Percentiles rank a stretch among this genome's conserved stretches.
These are phyloP conservation scores for Panus rudis DNA, from an alignment of 768 basidiomycete genomes.

Conservation along the genomic window DNA sequence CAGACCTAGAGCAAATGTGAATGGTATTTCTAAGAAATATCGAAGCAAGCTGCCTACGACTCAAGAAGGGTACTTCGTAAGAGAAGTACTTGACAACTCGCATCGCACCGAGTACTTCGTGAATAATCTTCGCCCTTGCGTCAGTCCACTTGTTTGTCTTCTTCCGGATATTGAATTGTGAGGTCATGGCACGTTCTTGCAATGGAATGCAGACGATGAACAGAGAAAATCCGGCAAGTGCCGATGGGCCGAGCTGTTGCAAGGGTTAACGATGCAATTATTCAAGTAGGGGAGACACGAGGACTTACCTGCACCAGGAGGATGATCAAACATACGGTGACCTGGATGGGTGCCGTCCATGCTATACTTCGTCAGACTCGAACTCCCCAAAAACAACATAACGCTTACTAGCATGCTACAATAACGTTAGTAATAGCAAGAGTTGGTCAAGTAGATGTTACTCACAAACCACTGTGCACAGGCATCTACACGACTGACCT, in stretches of 20 bases:
- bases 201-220: constrained; percentile 58
- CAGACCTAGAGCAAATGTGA: constrained; percentile 35
- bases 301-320: constrained; percentile 47
- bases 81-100: constrained; percentile 73
- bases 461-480: constrained; percentile 71
- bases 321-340: constrained; percentile 51
- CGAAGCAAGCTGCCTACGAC: constrained; percentile 33
- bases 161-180: constrained; percentile 47
- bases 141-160: constrained; percentile 58
- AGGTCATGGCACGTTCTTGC: constrained; percentile 56
- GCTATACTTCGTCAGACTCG: constrained; percentile 21
- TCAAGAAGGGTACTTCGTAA: constrained; percentile 62
- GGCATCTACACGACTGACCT: constrained; percentile 51
- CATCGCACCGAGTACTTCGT: constrained; percentile 64
- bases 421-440: background rate
- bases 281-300: background rate
- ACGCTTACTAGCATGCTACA: constrained; percentile 32
- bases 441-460: constrained; percentile 11
- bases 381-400: background rate
- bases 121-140: constrained; percentile 52
- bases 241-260: constrained; percentile 57
- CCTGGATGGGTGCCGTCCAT: constrained; percentile 69
- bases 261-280: background rate
- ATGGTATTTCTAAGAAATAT: background rate
- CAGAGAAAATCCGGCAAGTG: constrained; percentile 61